Evolutionary conservation across 192 early-diverging fungal genomes (phyloP).

Genomic region (Backusella luteola): DNA sequence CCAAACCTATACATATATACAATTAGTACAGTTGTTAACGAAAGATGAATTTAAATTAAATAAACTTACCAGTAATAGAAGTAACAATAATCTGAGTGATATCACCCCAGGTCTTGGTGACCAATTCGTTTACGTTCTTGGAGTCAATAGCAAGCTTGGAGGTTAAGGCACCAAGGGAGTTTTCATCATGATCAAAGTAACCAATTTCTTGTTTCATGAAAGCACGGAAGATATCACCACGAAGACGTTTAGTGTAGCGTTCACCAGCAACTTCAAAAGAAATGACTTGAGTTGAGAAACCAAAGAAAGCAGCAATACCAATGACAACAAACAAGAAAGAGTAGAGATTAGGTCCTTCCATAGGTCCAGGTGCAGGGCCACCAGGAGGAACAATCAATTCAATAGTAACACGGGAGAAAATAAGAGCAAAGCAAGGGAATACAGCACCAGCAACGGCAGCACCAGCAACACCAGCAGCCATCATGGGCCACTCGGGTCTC

Average conservation of each 20-base stretch:
- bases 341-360: conserved; percentile 39
- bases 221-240: conserved; percentile 63
- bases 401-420: conserved; percentile 45
- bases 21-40: conserved; percentile 9
- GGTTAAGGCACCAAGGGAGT: conserved; percentile 77
- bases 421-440: conserved; percentile 76
- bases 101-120: conserved; percentile 50
- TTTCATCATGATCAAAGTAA: conserved; percentile 79
- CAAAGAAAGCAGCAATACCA: conserved; percentile 58
- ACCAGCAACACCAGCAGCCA: conserved; percentile 57
- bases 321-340: conserved; percentile 51
- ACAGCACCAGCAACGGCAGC: conserved; percentile 67
- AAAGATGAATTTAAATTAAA: neutral
- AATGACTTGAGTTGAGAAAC: conserved; percentile 55
- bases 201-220: conserved; percentile 83
- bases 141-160: conserved; percentile 83
- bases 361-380: conserved; percentile 21
- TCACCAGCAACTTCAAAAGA: conserved; percentile 67
- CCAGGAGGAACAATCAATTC: conserved; percentile 19
- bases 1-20: conserved; percentile 8
- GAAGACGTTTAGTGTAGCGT: conserved; percentile 61
- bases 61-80: conserved; percentile 35
- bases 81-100: conserved; percentile 32
- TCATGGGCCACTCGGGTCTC: conserved; percentile 46
- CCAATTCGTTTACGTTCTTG: conserved; percentile 42